phyloP scores from a whole-genome alignment of 2,329 filamentous ascomycete species.

The Penicillium rolfsii region DNA sequence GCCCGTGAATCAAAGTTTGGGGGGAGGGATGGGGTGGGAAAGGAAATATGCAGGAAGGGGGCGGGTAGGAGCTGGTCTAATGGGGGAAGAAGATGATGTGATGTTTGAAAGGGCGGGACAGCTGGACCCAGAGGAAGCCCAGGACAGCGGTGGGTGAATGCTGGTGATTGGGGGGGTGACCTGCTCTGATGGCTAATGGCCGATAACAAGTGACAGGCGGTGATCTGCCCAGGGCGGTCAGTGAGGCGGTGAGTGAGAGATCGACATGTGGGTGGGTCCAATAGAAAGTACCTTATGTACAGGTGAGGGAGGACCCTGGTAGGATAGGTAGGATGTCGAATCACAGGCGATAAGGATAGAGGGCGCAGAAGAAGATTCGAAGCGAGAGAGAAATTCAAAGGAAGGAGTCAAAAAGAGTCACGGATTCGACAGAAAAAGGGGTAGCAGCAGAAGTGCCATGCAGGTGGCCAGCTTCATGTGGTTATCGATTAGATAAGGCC shows the following conservation, averaged over 20 bases:
- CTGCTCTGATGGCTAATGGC: constrained; percentile 25
- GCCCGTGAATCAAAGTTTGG: constrained; percentile 10
- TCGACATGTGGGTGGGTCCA: not conserved
- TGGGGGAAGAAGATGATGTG: constrained; percentile 36
- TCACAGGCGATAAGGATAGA: not conserved
- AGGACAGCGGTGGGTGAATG: constrained; percentile 13
- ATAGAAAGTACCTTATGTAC: constrained; percentile 1
- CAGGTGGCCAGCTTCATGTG: constrained; percentile 15
- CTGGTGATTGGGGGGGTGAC: constrained; percentile 25
- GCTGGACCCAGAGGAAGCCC: constrained; percentile 34
- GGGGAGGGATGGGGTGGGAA: constrained; percentile 6
- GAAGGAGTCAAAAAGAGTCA: not conserved
- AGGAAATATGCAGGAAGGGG: not conserved
- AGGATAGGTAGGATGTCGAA: not conserved
- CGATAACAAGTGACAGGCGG: constrained; percentile 38
- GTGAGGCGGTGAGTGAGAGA: constrained; percentile 32
- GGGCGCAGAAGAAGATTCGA: not conserved
- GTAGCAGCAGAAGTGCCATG: constrained; percentile 15
- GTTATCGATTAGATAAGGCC: constrained; percentile 31
- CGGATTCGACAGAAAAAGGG: constrained; percentile 1
- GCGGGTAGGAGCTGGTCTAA: constrained; percentile 17
- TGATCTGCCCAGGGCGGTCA: constrained; percentile 38
- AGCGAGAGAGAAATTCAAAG: not conserved
- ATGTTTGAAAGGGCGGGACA: constrained; percentile 30
- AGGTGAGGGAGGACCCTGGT: not conserved